Evolutionary conservation across 2,329 filamentous ascomycete species (phyloP), one percentile per base, ranked within the genome.

Genomic region (Westerdykella aurantiaca): DNA sequence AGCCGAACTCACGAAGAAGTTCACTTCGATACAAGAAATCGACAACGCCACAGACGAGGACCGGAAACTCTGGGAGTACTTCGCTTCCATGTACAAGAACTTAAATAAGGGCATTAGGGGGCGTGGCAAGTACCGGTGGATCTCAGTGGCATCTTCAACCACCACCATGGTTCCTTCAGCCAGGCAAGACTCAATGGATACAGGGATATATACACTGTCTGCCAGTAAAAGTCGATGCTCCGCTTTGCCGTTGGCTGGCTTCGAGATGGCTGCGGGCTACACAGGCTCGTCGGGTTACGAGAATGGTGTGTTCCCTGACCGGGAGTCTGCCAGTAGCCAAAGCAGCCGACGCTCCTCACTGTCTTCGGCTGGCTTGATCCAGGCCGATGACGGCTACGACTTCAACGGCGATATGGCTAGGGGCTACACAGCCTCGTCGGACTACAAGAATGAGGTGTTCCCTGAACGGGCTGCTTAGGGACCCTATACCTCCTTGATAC

Each of bases 51-150:
- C 72, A 11, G 72, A 78, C 0, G 76, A 82, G 31, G 88, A 96
- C 57, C 82, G 80, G 48, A 83, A 88, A 47, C 74, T 96, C 40
- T 88, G 86, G 73, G 80, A 85, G 54, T 95, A 95, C 70, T 93
- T 97, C 62, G 79, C 83, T 3, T 77, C 77, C 0, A 75, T 95
- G n/a, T 96, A 95, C 77, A 95, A 95, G 74, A 94, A 97, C 70
- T 90, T 86, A 70, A 97, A 97, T 77, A 95, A 95, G 68, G 93
- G 93, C 1, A 96, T 97, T 74, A 97, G 96, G 69, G 93, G 93
- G 10, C 82, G 93, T 37, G 93, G 93, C 35, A 93, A 91, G 63
- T 86, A 90, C 56, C 77, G 88, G 44, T 81, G 81, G 45, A 84
- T 89, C 52, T 68, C 67, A 34, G 60, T 66, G 10, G 46, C 55